Base-by-base conservation (phyloP, 2,329 filamentous ascomycete genomes). In the Neoarthrinium moseri region DNA sequence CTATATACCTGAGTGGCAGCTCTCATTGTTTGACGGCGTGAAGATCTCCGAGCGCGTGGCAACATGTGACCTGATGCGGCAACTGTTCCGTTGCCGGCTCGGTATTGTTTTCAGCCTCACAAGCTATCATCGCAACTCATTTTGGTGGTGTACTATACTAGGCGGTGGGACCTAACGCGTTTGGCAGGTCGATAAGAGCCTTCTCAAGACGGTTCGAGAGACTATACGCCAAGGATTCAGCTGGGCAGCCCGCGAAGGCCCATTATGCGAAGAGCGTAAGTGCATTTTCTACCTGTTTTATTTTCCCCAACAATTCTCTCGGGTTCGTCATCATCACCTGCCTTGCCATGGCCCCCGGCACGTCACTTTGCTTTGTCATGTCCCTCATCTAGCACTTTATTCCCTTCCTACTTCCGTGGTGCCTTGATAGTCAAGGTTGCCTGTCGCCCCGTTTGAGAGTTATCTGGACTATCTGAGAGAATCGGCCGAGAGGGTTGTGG, bases 261-360 rank as follows among this genome's bases (percentile, higher is more conserved):
- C 94, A 15, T 76, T 99, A 21, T 97, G 94, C 66, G 94, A 99
- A 86, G 94, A 99, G 73, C 94, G 87, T 90, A 74, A 80, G 87
- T 83, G n/a, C n/a, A n/a, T n/a, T n/a, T n/a, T n/a, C n/a, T n/a
- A n/a, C n/a, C n/a, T n/a, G n/a, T n/a, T n/a, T n/a, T n/a, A n/a
- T n/a, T n/a, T n/a, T n/a, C 49, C 26, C 20, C 32, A 22, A 36
- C 20, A 36, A n/a, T 35, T 35, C 15, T 35, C 30, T 36, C 15
- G 39, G 39, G 32, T 30, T 33, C 18, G n/a, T 20, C 29, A 34
- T 26, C 17, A 10, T 22, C 18, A 32, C 29, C 39, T 43, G 17
- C 39, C 29, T 34, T 24, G 21, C 20, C 26, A 21, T 23, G 17
- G 10, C 22, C 26, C 18, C 39, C 26, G 18, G 18, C 29, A 24